Base-by-base conservation (phyloP, 805 yeast species). In the Candida loeiensis region DNA sequence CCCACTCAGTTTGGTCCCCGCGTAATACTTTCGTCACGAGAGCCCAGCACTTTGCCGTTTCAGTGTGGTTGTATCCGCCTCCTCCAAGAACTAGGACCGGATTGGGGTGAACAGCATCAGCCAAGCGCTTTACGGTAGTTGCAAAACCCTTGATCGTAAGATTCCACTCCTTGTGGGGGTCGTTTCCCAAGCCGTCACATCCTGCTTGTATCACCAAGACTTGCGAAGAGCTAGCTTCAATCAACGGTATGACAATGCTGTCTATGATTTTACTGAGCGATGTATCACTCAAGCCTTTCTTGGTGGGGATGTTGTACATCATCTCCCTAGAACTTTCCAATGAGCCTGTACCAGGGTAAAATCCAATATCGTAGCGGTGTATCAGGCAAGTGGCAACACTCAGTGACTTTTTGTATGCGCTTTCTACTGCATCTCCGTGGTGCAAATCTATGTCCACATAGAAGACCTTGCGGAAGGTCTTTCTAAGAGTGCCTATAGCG, bases 391-490 rank as follows among this genome's bases (percentile, higher is more conserved):
- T 80, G 37, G 74, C 56, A 0, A 85, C 84, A 22, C 71, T 73
- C 28, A 69, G 64, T 1, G 83, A 74, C 44, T 61, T 69, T 45
- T 67, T 60, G 58, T 82, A 84, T 0, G 88, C 87, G 2, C 65
- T 62, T 37, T 81, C 82, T 4, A 85, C 91, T 0, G 89, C 95
- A 56, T 85, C 90, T 0, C 91, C 90, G 57, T 84, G 90, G 55
- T 85, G 95, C 6, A 85, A 56, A 56, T 85, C 95, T 5, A 85
- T 58, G 56, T 85, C 95, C 3, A 85, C 55, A 49, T 85, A 85
- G 51, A 79, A 61, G 1, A 85, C 64, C 25, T 57, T 71, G 8
- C 62, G 56, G 50, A 61, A 79, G 16, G 50, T 52, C 17, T 66
- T 63, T 24, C 90, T 56, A 11, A 84, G 62, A 27, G 64, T 58